phyloP scores from a whole-genome alignment of 192 early-diverging fungal genomes.

The Linnemannia elongata region DNA sequence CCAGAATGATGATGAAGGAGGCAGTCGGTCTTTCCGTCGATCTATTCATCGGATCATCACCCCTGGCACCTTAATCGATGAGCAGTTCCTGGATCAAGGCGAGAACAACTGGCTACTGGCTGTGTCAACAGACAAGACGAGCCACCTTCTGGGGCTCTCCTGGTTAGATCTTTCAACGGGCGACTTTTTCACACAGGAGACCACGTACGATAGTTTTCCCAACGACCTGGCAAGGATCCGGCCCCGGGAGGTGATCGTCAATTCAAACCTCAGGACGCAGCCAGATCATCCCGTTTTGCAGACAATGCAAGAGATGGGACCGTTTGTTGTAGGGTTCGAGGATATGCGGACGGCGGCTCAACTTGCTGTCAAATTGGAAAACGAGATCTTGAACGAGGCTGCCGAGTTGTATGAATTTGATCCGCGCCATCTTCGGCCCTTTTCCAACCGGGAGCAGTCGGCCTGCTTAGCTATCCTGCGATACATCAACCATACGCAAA shows the following conservation, averaged over 20 bases:
- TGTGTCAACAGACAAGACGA: constrained; percentile 57
- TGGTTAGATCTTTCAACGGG: constrained; percentile 96
- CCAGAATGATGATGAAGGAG: constrained; percentile 46
- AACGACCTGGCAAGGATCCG: constrained; percentile 86
- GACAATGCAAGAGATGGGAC: constrained; percentile 23
- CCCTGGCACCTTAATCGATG: constrained; percentile 88
- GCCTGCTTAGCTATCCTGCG: constrained; percentile 71
- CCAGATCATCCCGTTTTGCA: constrained; percentile 26
- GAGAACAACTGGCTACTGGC: constrained; percentile 86
- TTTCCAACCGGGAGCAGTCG: constrained; percentile 47
- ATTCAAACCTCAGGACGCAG: constrained; percentile 22
- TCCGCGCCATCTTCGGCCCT: constrained; percentile 20
- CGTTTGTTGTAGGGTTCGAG: constrained; percentile 37
- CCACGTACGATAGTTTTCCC: constrained; percentile 60
- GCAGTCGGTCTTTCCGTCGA: constrained; percentile 69
- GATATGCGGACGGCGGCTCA: constrained; percentile 35
- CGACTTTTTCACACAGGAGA: constrained; percentile 81
- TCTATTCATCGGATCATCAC: constrained; percentile 86
- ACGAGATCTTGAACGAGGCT: constrained; percentile 26
- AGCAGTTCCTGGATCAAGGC: constrained; percentile 71
- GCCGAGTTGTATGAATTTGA: constrained; percentile 31
- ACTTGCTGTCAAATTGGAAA: constrained; percentile 34
- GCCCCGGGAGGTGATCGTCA: constrained; percentile 86
- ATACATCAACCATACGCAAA: constrained; percentile 83
- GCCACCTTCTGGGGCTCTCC: constrained; percentile 72